Evolutionary conservation across 768 basidiomycete genomes (phyloP).

Genomic region (Leccinum broughii): DNA sequence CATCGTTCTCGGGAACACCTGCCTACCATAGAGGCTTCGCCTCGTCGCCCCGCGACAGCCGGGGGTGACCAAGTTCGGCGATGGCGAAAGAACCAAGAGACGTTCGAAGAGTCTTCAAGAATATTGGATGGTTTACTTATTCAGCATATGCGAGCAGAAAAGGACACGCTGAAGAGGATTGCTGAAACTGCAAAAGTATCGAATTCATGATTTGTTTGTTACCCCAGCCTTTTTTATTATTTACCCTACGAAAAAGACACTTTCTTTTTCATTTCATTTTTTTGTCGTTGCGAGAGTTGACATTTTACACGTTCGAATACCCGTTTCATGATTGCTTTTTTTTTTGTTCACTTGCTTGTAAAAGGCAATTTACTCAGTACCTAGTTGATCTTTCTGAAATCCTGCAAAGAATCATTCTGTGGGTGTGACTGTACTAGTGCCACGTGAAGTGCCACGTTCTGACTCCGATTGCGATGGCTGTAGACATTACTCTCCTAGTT

Average conservation of each 20-base stretch:
- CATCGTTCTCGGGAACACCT: constrained; percentile 47
- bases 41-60: constrained; percentile 17
- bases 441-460: constrained; percentile 34
- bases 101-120: constrained; percentile 56
- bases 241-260: constrained; percentile 21
- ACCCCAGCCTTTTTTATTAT: background rate
- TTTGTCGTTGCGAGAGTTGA: constrained; percentile 9
- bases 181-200: constrained; percentile 47
- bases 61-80: constrained; percentile 26
- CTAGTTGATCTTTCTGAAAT: constrained; percentile 13
- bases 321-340: constrained; percentile 21
- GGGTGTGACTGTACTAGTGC: constrained; percentile 8
- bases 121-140: constrained; percentile 78
- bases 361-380: constrained; percentile 25
- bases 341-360: constrained; percentile 25
- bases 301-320: constrained; percentile 27
- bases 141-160: constrained; percentile 83
- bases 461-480: constrained; percentile 35
- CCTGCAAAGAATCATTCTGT: constrained; percentile 2
- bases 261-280: constrained; percentile 4
- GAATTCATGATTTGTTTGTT: constrained; percentile 22
- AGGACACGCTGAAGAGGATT: constrained; percentile 76
- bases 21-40: constrained; percentile 14
- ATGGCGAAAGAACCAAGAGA: constrained; percentile 35
- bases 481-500: constrained; percentile 10